Conservation (phyloP, 768 basidiomycete species). For the Serendipita sp. region DNA sequence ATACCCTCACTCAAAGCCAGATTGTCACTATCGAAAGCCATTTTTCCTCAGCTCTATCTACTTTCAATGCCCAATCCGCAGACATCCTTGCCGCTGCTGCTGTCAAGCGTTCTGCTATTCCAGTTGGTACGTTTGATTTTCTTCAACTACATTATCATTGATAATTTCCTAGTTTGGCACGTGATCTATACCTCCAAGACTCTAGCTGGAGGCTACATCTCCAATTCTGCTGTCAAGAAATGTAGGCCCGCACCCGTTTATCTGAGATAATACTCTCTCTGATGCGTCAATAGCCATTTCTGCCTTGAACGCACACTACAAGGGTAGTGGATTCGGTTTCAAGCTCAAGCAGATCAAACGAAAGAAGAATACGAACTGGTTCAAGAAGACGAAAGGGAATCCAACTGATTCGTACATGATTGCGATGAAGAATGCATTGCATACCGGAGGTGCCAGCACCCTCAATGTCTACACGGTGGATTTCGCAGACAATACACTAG, state of each 20-base stretch:
- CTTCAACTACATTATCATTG: not conserved
- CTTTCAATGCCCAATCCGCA: no score
- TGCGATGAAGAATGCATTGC: not conserved
- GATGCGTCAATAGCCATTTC: not conserved
- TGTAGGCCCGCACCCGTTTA: not conserved
- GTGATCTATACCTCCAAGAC: slow-evolving; percentile 28
- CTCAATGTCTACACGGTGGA: not conserved
- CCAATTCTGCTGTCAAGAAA: not conserved
- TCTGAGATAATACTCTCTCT: not conserved
- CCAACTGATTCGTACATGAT: not conserved
- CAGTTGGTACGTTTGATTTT: not conserved
- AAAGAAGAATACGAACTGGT: not conserved
- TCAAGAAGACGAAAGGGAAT: not conserved
- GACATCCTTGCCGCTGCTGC: no score
- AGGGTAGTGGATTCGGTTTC: not conserved
- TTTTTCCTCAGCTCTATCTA: no score
- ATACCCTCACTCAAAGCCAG: no score
- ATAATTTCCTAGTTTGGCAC: slow-evolving; percentile 27
- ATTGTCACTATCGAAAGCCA: no score
- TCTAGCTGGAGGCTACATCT: not conserved
- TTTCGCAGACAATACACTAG: not conserved
- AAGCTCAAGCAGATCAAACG: not conserved
- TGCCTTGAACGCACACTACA: not conserved
- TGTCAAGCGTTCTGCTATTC: no score
- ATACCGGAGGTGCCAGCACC: not conserved